Percentiles rank a stretch among this genome's conserved stretches.
Conservation (phyloP, 306 rosid species). For the Medicago lupulina region DNA sequence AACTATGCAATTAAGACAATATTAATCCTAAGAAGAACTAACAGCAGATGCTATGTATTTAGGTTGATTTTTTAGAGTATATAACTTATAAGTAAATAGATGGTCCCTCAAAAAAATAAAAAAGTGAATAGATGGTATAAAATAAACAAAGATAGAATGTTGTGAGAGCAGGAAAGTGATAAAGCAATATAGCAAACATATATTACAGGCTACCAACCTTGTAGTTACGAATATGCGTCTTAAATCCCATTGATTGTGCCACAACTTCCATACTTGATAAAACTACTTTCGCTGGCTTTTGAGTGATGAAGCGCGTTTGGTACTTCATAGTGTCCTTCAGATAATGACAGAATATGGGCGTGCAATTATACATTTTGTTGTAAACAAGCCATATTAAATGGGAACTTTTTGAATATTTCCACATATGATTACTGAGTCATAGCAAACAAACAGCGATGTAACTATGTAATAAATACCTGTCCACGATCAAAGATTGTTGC, state of each 20-base stretch:
- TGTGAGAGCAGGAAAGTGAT: slow-evolving; percentile 18
- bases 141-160: slow-evolving; percentile 7
- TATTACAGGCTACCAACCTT: slow-evolving; percentile 58
- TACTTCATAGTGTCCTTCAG: slow-evolving; percentile 58
- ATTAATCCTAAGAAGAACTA: slow-evolving; percentile 18
- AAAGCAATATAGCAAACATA: slow-evolving; percentile 14
- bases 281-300: slow-evolving; percentile 84
- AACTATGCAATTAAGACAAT: slow-evolving; percentile 21
- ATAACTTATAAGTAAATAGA: neutral
- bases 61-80: slow-evolving; percentile 16
- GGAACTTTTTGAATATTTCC: slow-evolving; percentile 2
- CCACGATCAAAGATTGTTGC: slow-evolving; percentile 80
- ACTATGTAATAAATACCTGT: slow-evolving; percentile 50
- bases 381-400: slow-evolving; percentile 21
- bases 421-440: slow-evolving; percentile 18
- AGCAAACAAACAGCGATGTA: slow-evolving; percentile 17
- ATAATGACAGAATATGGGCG: slow-evolving; percentile 34
- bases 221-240: slow-evolving; percentile 87
- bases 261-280: slow-evolving; percentile 92
- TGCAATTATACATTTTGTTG: slow-evolving; percentile 18
- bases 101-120: too few relatives aligned
- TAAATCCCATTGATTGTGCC: slow-evolving; percentile 93
- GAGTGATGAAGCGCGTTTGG: slow-evolving; percentile 83
- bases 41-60: neutral
- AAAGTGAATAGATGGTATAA: slow-evolving; percentile 2